These are phyloP conservation scores for Ophiocordyceps camponoti-leonardi DNA, from an alignment of 2,329 filamentous ascomycete genomes.

Conservation along the genomic window DNA sequence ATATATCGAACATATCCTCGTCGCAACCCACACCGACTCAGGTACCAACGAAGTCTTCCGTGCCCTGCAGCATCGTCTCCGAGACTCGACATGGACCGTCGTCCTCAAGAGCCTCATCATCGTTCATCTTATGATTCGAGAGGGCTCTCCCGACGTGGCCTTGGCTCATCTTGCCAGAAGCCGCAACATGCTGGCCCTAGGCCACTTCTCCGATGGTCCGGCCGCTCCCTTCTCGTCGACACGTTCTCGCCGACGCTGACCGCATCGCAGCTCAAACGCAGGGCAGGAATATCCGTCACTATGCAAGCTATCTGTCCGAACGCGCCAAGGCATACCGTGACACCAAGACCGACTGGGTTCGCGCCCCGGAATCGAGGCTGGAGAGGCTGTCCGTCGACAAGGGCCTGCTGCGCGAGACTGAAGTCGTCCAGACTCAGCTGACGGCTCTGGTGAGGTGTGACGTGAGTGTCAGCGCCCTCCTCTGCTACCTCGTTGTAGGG, in stretches of 20 bases:
- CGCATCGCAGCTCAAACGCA: slow-evolving; percentile 65
- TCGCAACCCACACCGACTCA: slow-evolving; percentile 83
- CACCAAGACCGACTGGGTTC: slow-evolving; percentile 80
- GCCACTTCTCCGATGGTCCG: slow-evolving; percentile 82
- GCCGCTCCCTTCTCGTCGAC: slow-evolving; percentile 5
- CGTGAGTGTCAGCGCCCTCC: slow-evolving; percentile 31
- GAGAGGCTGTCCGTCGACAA: slow-evolving; percentile 83
- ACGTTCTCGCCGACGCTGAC: background rate
- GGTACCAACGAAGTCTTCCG: slow-evolving; percentile 94
- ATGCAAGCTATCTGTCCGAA: slow-evolving; percentile 72
- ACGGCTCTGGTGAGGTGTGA: slow-evolving; percentile 76
- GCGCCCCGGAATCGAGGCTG: slow-evolving; percentile 62
- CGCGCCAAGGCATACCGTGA: slow-evolving; percentile 68
- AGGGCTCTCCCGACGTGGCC: slow-evolving; percentile 80
- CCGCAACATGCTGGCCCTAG: slow-evolving; percentile 70
- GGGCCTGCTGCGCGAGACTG: slow-evolving; percentile 79
- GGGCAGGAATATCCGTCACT: slow-evolving; percentile 84
- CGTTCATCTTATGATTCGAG: slow-evolving; percentile 91
- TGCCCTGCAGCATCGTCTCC: slow-evolving; percentile 69
- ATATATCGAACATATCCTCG: slow-evolving; percentile 95
- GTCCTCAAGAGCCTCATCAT: slow-evolving; percentile 97
- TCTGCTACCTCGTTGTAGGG: background rate
- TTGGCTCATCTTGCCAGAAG: slow-evolving; percentile 70
- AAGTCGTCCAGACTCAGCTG: slow-evolving; percentile 78
- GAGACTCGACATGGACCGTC: slow-evolving; percentile 98